Evolutionary conservation across 1,284 basidiomycete species (phyloP), one percentile per base, ranked within the genome.

Genomic region (Naganishia liquefaciens): DNA sequence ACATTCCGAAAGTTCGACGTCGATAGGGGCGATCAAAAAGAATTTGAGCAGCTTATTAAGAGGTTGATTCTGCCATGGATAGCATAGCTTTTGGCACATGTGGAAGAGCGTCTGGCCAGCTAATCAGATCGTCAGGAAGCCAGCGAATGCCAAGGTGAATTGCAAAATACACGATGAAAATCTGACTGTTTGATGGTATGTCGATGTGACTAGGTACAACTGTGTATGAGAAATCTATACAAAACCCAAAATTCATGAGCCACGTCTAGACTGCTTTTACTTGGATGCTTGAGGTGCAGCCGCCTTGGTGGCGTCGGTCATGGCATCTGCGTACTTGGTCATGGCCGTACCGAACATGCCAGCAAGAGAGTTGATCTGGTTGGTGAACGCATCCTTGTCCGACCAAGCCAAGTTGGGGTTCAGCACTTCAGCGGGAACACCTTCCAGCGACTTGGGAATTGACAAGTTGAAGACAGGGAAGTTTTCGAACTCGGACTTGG

Each of bases 331-430:
- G 77, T 95, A 96, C 77, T 93, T 81, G 72, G 86, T 86, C 78
- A 94, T 95, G 57, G 92, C 93, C 81, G 90, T 91, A 77, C 84
- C 83, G 86, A 96, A 97, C 93, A 96, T 95, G 71, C 85, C 85
- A 43, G 82, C 93, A 50, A 97, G 83, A 82, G 93, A 92, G 75
- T 85, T 83, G 63, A 93, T 82, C 80, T 94, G 91, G 70, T 87
- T 83, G 76, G 86, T 83, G 82, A 95, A 95, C 51, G 90, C 91
- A 69, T 87, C 88, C 81, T 88, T 88, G 78, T 92, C 88, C 27
- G 84, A 66, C 93, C 93, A 96, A 44, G 91, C 92, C 73, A 88
- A 80, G 63, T 81, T 80, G 1, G 93, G 93, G 82, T 95, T 89
- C 70, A 97, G 85, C 69, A 97, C 81, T 75, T 94, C 92, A 64